A percentile compares a stretch with the other conserved stretches of the same genome.
Conservation (phyloP, 2,329 filamentous ascomycete genomes). For the Thelonectria rubi region DNA sequence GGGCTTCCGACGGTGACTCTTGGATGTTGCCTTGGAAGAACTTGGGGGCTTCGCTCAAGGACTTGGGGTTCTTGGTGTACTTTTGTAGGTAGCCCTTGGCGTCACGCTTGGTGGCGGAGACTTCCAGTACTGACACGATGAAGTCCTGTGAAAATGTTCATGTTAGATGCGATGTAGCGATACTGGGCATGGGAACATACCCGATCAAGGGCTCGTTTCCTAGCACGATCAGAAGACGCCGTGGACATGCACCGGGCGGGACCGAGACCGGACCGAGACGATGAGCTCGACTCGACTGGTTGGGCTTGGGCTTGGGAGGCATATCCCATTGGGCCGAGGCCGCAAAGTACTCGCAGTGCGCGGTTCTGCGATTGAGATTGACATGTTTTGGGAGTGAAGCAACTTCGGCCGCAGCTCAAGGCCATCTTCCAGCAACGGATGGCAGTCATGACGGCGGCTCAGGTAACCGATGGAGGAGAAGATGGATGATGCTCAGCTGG, state of each 20-base stretch:
- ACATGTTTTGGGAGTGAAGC: slow-evolving; percentile 18
- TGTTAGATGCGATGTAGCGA: not conserved
- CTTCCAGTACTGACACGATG: slow-evolving; percentile 84
- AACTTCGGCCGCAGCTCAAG: slow-evolving; percentile 38
- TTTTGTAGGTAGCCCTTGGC: slow-evolving; percentile 91
- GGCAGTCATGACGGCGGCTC: slow-evolving; percentile 51
- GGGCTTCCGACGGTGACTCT: slow-evolving; percentile 19
- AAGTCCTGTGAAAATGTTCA: slow-evolving; percentile 69
- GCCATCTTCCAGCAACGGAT: slow-evolving; percentile 52
- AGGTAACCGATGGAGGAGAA: slow-evolving; percentile 29
- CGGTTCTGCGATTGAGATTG: slow-evolving; percentile 12
- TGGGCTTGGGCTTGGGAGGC: slow-evolving; percentile 17
- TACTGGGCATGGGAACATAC: slow-evolving; percentile 31
- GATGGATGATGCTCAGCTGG: slow-evolving; percentile 14
- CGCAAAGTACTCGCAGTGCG: slow-evolving; percentile 18
- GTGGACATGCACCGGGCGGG: slow-evolving; percentile 43
- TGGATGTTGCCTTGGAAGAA: slow-evolving; percentile 48
- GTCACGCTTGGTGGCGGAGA: slow-evolving; percentile 91
- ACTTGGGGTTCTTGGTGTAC: slow-evolving; percentile 62
- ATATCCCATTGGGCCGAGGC: slow-evolving; percentile 19
- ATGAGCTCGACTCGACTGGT: slow-evolving; percentile 15
- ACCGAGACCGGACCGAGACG: slow-evolving; percentile 29
- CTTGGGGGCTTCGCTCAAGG: slow-evolving; percentile 41
- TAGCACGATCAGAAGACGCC: slow-evolving; percentile 42
- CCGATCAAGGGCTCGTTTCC: slow-evolving; percentile 46